Evolutionary conservation across 805 yeast genomes (phyloP).

Genomic region (Pichia sporocuriosa): DNA sequence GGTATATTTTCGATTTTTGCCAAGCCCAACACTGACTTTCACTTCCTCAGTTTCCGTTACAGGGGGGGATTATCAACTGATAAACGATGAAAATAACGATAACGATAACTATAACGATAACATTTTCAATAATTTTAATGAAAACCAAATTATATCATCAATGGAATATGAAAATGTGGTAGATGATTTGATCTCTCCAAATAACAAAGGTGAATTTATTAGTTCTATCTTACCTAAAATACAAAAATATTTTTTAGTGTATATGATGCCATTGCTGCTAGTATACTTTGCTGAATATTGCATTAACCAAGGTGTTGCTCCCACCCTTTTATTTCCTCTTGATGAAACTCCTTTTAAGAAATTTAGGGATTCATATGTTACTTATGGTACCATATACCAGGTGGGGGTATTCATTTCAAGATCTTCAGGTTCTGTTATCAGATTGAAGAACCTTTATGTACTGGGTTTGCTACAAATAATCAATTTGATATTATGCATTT

Average conservation of each 20-base stretch:
- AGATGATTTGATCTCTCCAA: neutral
- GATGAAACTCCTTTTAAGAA: conserved; percentile 60
- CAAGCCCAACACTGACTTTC: conserved; percentile 8
- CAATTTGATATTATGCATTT: conserved; percentile 51
- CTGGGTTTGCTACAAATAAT: conserved; percentile 61
- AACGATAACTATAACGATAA: neutral
- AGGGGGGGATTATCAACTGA: too few species aligned
- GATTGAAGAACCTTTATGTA: conserved; percentile 52
- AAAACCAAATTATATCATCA: too few species aligned
- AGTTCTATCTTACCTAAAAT: conserved; percentile 29
- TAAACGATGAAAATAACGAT: neutral
- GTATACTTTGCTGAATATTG: conserved; percentile 84
- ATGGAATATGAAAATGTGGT: too few species aligned
- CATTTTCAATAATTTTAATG: neutral
- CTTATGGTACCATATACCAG: conserved; percentile 86
- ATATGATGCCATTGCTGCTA: conserved; percentile 74
- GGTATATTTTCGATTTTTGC: conserved; percentile 25
- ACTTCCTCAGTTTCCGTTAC: too few species aligned
- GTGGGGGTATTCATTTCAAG: conserved; percentile 89
- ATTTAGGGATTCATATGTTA: conserved; percentile 83
- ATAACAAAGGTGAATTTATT: conserved; percentile 16
- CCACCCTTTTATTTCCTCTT: conserved; percentile 76
- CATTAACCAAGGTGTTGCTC: conserved; percentile 88
- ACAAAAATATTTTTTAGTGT: conserved; percentile 47
- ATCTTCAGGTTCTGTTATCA: conserved; percentile 63